Evolutionary conservation across 768 basidiomycete genomes (phyloP).

Genomic region (Suillus sp.): DNA sequence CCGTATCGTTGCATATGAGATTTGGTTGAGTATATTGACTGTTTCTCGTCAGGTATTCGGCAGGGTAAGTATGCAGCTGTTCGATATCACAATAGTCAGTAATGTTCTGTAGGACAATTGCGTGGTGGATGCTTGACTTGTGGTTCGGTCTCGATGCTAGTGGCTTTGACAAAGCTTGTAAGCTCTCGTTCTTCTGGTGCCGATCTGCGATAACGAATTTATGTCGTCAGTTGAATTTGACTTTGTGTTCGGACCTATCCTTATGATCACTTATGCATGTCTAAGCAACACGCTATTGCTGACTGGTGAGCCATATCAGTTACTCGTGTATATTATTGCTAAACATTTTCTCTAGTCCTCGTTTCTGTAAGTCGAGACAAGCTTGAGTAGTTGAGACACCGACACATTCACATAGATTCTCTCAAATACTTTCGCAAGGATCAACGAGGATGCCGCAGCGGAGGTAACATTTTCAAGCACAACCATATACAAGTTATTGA

Average conservation of each 20-base stretch:
- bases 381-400: background rate
- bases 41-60: constrained; percentile 29
- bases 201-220: constrained; percentile 11
- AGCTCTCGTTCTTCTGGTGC: constrained; percentile 32
- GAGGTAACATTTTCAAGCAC: constrained; percentile 53
- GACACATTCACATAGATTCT: constrained; percentile 63
- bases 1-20: constrained; percentile 22
- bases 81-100: background rate
- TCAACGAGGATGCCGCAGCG: constrained; percentile 90
- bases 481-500: background rate
- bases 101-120: constrained; percentile 53
- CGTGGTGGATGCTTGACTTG: constrained; percentile 94
- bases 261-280: constrained; percentile 91
- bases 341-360: constrained; percentile 50
- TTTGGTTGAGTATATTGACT: background rate
- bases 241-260: constrained; percentile 83
- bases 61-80: constrained; percentile 35
- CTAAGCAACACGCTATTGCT: constrained; percentile 90
- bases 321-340: constrained; percentile 8
- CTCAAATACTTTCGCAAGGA: constrained; percentile 92
- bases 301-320: constrained; percentile 58
- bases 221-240: constrained; percentile 67
- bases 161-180: constrained; percentile 83
- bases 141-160: constrained; percentile 95
- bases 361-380: constrained; percentile 62